A percentile compares a stretch with the other conserved stretches of the same genome.
Conservation (phyloP, 768 basidiomycete species). For the Chlorophyllum brunneum region DNA sequence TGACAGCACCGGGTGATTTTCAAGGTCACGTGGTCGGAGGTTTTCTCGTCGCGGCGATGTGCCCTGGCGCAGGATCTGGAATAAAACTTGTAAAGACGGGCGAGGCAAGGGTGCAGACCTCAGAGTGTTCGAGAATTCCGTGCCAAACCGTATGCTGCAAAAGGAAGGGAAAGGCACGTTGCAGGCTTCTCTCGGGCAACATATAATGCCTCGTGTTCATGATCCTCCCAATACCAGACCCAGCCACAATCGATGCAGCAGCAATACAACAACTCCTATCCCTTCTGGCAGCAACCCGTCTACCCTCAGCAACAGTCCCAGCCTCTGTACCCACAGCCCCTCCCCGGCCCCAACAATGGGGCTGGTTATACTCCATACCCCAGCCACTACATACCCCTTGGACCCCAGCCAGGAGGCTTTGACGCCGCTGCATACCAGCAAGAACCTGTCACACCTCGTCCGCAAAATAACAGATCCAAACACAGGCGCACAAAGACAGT, state of each 20-base stretch:
- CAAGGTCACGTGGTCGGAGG: conserved; percentile 17
- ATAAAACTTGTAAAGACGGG: too few species aligned
- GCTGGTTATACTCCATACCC: conserved; percentile 11
- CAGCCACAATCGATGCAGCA: conserved; percentile 25
- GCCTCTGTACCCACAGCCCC: conserved; percentile 26
- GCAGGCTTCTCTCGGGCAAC: conserved; percentile 17
- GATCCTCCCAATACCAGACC: conserved; percentile 6
- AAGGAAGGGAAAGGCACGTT: conserved; percentile 30
- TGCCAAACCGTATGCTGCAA: conserved; percentile 24
- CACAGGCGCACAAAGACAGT: conserved; percentile 7
- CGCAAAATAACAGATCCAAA: conserved; percentile 9
- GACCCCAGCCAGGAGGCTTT: conserved; percentile 21
- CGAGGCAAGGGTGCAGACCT: too few species aligned
- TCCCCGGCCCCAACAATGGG: conserved; percentile 15
- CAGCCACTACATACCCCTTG: conserved; percentile 10
- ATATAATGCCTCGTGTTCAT: conserved; percentile 15
- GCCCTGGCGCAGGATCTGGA: too few species aligned
- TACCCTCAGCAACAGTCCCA: conserved; percentile 36
- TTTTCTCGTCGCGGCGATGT: not conserved
- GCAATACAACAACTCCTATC: conserved; percentile 36
- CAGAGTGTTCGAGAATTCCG: too few species aligned
- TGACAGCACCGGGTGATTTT: conserved; percentile 4
- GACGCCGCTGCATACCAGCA: conserved; percentile 27
- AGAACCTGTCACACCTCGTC: not conserved
- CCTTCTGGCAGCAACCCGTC: conserved; percentile 41